Evolutionary conservation across 2,329 filamentous ascomycete species (phyloP).

Genomic region (Xylaria sp.): DNA sequence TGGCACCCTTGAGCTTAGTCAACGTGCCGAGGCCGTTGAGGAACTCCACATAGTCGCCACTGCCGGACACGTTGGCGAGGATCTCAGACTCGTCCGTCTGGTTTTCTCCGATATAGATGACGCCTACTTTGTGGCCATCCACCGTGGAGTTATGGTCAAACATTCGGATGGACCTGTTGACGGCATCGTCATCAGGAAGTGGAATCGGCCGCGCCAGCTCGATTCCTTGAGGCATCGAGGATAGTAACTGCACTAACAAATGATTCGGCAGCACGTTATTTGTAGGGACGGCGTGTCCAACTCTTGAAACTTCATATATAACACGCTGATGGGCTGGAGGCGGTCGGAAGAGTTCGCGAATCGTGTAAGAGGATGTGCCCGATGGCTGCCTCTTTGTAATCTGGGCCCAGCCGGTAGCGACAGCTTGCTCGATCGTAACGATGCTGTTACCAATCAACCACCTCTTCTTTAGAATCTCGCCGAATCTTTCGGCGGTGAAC

Average conservation of each 20-base stretch:
- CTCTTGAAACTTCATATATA: constrained; percentile 51
- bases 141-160: constrained; percentile 90
- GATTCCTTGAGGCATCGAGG: constrained; percentile 60
- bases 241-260: constrained; percentile 69
- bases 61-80: constrained; percentile 82
- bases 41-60: constrained; percentile 85
- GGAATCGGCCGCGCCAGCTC: constrained; percentile 70
- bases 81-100: constrained; percentile 85
- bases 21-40: constrained; percentile 80
- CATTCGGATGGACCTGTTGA: constrained; percentile 72
- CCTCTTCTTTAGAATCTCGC: constrained; percentile 66
- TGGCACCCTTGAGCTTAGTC: constrained; percentile 77
- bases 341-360: constrained; percentile 62
- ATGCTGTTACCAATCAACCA: constrained; percentile 77
- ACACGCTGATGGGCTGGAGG: constrained; percentile 60
- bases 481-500: constrained; percentile 68
- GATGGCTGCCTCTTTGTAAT: constrained; percentile 73
- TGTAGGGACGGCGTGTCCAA: constrained; percentile 54
- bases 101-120: constrained; percentile 88
- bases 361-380: constrained; percentile 62
- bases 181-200: constrained; percentile 70
- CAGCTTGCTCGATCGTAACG: constrained; percentile 73
- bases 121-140: constrained; percentile 92
- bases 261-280: constrained; percentile 73
- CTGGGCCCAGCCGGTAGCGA: constrained; percentile 67